Evolutionary conservation across 495 filamentous ascomycete genomes (phyloP).

Genomic region (Thermochaetoides thermophila): DNA sequence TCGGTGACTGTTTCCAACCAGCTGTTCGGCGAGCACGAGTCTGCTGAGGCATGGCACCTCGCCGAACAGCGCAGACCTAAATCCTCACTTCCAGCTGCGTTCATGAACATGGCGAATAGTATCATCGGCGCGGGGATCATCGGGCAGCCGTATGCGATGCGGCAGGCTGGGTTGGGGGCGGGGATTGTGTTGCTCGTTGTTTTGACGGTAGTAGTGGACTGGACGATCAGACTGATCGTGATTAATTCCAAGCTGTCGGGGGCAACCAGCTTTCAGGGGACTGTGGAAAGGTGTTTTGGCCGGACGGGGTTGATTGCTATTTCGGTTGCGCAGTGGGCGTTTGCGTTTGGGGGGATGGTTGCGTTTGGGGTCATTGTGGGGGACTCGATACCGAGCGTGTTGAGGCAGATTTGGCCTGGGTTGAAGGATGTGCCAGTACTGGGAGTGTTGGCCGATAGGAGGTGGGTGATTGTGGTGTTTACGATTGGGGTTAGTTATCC

Average conservation of each 20-base stretch:
- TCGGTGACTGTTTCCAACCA: constrained; percentile 57
- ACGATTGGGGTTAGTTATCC: constrained; percentile 81
- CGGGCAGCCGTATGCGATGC: constrained; percentile 88
- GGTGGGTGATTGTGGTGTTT: constrained; percentile 73
- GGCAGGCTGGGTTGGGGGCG: constrained; percentile 70
- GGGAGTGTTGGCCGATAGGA: constrained; percentile 64
- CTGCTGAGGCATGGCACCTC: constrained; percentile 27
- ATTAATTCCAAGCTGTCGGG: constrained; percentile 91
- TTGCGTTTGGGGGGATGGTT: constrained; percentile 97
- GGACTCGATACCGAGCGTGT: constrained; percentile 84
- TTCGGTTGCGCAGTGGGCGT: constrained; percentile 84
- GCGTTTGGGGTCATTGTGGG: constrained; percentile 96
- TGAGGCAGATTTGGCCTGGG: constrained; percentile 66
- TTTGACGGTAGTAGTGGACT: constrained; percentile 77
- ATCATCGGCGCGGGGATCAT: constrained; percentile 98
- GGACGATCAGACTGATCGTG: constrained; percentile 94
- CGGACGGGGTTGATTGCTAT: constrained; percentile 78
- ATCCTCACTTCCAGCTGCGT: constrained; percentile 37
- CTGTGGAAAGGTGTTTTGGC: constrained; percentile 88
- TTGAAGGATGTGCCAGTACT: constrained; percentile 59
- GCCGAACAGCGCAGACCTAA: constrained; percentile 33
- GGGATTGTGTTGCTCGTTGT: constrained; percentile 64
- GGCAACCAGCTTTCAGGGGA: constrained; percentile 83
- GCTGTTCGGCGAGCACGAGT: constrained; percentile 25
- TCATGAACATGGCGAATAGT: constrained; percentile 99